Base-by-base conservation (phyloP, 2,329 filamentous ascomycete genomes). In the Cladosporium sp. region DNA sequence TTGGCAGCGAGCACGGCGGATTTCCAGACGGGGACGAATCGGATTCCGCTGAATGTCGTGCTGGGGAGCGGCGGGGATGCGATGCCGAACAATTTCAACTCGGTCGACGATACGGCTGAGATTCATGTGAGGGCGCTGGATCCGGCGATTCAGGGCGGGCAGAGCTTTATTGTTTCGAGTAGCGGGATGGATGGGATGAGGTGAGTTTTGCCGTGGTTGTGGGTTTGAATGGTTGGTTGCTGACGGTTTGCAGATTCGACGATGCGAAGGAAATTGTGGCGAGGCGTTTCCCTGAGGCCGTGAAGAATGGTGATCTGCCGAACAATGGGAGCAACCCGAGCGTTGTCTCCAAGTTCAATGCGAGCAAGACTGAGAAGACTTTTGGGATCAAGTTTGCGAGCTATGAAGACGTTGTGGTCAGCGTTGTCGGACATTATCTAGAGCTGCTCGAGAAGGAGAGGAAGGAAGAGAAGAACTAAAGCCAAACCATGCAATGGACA, bases 81-180 rank as follows among this genome's bases (percentile, higher is more conserved):
- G 34, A 31, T 42, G 19, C 44, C 45, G 9, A 52, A 14, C 9
- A 31, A 9, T 11, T 42, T 44, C n/a, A 44, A 45, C 4, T 18
- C 45, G 33, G 22, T 66, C 7, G 60, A 66, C 16, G 66, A 67
- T 43, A 59, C 63, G 4, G 64, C 65, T 4, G 53, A 54, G 11
- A 46, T 60, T n/a, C 66, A 67, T 45, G 56, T 68, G 19, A 52
- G 56, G 41, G 53, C 60, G 2, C 54, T 67, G 19, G 49, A 59
- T 18, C 10, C 16, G 10, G 16, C 16, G 7, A 13, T 46, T 19
- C 14, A 14, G 32, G 44, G 44, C 4, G 22, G 22, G 13, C 44
- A 46, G 19, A 37, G 32, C 8, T 46, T 37, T 14, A n/a, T 46
- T 6, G 6, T 34, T 8, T 14, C 13, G 9, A 41, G 3, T 14